Evolutionary conservation across 2,329 filamentous ascomycete species (phyloP).

Genomic region (Talaromyces sp.): DNA sequence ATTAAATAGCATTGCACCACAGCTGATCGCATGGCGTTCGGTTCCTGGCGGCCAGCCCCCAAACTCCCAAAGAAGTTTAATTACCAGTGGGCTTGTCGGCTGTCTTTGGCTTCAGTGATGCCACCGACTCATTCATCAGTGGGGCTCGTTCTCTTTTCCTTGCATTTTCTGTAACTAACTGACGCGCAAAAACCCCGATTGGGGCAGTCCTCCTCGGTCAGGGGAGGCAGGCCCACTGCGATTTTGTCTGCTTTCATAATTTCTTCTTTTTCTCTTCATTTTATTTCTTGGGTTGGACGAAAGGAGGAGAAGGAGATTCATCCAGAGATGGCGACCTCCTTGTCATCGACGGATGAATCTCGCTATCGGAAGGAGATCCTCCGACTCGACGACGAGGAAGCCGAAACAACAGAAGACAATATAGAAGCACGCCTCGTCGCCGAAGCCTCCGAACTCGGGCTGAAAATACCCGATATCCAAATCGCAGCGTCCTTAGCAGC

Average conservation of each 20-base stretch:
- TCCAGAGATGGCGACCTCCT: constrained; percentile 12
- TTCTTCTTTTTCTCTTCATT: neutral
- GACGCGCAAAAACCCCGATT: constrained; percentile 11
- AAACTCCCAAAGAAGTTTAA: neutral
- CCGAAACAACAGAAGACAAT: constrained; percentile 38
- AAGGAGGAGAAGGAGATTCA: neutral
- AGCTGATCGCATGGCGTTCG: neutral
- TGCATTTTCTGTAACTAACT: constrained; percentile 9
- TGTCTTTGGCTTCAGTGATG: constrained; percentile 1
- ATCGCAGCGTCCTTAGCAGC: constrained; percentile 36
- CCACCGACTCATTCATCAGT: constrained; percentile 10
- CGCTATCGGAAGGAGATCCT: constrained; percentile 42
- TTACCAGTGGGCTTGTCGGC: neutral
- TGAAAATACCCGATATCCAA: constrained; percentile 35
- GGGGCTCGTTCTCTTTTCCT: constrained; percentile 4
- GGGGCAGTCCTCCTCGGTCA: constrained; percentile 5
- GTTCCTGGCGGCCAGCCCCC: constrained; percentile 5
- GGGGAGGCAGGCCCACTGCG: neutral
- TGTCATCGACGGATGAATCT: constrained; percentile 34
- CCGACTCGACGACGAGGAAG: constrained; percentile 28
- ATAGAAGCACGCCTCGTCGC: constrained; percentile 38
- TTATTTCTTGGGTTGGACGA: neutral
- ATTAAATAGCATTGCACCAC: neutral
- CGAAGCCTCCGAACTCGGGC: constrained; percentile 40
- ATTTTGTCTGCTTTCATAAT: neutral